These are phyloP conservation scores for Thalassiosira ordinaria DNA, from an alignment of 352 stramenopile genomes.

Conservation along the genomic window DNA sequence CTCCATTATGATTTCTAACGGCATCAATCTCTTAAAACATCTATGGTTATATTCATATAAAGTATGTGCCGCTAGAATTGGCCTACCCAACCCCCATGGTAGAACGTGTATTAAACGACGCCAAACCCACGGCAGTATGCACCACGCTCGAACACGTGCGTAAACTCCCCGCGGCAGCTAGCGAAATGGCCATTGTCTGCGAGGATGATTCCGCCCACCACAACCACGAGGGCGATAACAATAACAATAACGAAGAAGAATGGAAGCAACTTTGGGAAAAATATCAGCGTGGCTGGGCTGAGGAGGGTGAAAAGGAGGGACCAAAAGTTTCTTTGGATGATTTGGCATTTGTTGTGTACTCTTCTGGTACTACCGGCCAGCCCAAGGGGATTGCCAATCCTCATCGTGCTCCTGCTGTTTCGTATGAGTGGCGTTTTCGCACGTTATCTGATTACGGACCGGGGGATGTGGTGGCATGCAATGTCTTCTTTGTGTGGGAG, in stretches of 20 bases:
- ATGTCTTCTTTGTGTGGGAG: constrained; percentile 96
- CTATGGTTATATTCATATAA: too few relatives aligned
- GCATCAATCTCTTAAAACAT: too few relatives aligned
- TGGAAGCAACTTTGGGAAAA: constrained; percentile 35
- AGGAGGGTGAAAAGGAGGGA: constrained; percentile 82
- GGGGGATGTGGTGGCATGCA: constrained; percentile 88
- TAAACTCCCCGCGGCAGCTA: constrained; percentile 66
- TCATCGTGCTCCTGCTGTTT: constrained; percentile 91
- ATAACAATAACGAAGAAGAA: constrained; percentile 24
- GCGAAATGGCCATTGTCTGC: constrained; percentile 61
- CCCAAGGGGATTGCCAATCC: constrained; percentile 94
- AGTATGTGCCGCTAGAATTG: constrained; percentile 90
- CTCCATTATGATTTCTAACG: too few relatives aligned
- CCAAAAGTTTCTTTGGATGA: constrained; percentile 87
- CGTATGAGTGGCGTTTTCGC: constrained; percentile 90
- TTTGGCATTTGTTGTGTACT: constrained; percentile 93
- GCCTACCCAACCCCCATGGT: constrained; percentile 91
- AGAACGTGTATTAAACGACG: constrained; percentile 89
- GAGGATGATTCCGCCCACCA: constrained; percentile 46
- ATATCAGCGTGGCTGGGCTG: constrained; percentile 84
- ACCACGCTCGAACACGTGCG: constrained; percentile 81
- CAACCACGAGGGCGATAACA: constrained; percentile 14
- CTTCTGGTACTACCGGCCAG: constrained; percentile 90
- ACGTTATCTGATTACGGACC: constrained; percentile 83
- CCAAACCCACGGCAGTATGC: constrained; percentile 88